phyloP scores from a whole-genome alignment of 352 stramenopile species.

The Phytophthora nicotianae region DNA sequence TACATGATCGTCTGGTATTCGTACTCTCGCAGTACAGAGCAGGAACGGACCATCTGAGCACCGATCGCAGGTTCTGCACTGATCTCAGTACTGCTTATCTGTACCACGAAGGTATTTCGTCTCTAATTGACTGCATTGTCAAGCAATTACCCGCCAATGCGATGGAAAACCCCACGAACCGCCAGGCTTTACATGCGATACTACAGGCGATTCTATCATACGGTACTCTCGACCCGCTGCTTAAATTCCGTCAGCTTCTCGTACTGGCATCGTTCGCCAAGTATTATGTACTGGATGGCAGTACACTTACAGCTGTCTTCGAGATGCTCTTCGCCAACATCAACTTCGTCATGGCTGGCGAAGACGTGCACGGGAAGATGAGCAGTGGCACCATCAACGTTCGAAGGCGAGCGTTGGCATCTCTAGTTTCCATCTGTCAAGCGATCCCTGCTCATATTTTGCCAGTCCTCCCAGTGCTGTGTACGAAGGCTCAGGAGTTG shows the following conservation, averaged over 20 bases:
- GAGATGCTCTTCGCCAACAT: slow-evolving; percentile 79
- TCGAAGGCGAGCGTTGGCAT: slow-evolving; percentile 65
- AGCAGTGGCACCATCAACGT: slow-evolving; percentile 76
- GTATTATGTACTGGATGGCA: slow-evolving; percentile 71
- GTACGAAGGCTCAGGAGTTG: slow-evolving; percentile 69
- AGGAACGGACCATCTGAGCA: slow-evolving; percentile 58
- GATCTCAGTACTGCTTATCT: slow-evolving; percentile 69
- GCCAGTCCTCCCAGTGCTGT: slow-evolving; percentile 74
- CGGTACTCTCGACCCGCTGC: slow-evolving; percentile 57
- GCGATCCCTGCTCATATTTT: slow-evolving; percentile 76
- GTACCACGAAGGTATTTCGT: slow-evolving; percentile 79
- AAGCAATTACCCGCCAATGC: slow-evolving; percentile 64
- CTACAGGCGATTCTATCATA: slow-evolving; percentile 64
- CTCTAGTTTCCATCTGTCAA: slow-evolving; percentile 80
- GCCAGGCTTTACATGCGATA: slow-evolving; percentile 48
- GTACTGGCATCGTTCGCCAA: slow-evolving; percentile 75
- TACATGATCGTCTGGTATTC: slow-evolving; percentile 64
- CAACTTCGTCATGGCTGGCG: slow-evolving; percentile 68
- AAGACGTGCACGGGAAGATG: slow-evolving; percentile 71
- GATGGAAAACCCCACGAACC: slow-evolving; percentile 49
- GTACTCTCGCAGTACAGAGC: slow-evolving; percentile 52
- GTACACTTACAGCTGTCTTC: slow-evolving; percentile 70
- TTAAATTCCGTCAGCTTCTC: slow-evolving; percentile 79
- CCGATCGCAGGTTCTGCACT: slow-evolving; percentile 54
- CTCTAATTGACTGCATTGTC: slow-evolving; percentile 74